These are phyloP conservation scores for Fusarium pseudoanthophilum DNA, from an alignment of 2,329 filamentous ascomycete genomes.

Conservation along the genomic window DNA sequence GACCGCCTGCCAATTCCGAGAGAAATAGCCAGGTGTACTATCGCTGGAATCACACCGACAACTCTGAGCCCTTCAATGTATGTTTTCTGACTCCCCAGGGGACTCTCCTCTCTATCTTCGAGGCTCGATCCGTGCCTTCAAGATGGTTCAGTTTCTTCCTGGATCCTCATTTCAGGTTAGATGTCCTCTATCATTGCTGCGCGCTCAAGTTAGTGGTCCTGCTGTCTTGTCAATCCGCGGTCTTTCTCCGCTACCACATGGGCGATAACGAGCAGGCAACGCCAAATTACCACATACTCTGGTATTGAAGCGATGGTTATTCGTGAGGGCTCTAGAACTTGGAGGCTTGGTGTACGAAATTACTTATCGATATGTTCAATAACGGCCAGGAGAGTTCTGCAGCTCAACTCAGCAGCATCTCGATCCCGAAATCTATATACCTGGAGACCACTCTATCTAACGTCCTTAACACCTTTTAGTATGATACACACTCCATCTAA, in stretches of 20 bases:
- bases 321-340: too few species aligned
- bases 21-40: not conserved
- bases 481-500: not conserved
- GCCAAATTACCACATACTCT: not conserved
- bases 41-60: too few species aligned
- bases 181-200: rapidly evolving
- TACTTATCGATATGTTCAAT: not conserved
- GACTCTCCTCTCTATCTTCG: not conserved
- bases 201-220: not conserved
- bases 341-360: not conserved
- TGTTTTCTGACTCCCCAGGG: not conserved
- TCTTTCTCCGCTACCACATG: rapidly evolving
- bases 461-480: not conserved
- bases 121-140: not conserved
- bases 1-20: not conserved
- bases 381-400: not conserved
- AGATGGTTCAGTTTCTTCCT: not conserved
- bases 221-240: too few species aligned
- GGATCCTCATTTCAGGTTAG: not conserved
- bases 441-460: not conserved
- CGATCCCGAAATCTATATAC: not conserved
- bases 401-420: not conserved
- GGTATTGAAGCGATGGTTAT: not conserved
- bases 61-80: not conserved
- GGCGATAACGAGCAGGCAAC: rapidly evolving